Evolutionary conservation across 192 early-diverging fungal genomes (phyloP).

Genomic region (Podila epigama): DNA sequence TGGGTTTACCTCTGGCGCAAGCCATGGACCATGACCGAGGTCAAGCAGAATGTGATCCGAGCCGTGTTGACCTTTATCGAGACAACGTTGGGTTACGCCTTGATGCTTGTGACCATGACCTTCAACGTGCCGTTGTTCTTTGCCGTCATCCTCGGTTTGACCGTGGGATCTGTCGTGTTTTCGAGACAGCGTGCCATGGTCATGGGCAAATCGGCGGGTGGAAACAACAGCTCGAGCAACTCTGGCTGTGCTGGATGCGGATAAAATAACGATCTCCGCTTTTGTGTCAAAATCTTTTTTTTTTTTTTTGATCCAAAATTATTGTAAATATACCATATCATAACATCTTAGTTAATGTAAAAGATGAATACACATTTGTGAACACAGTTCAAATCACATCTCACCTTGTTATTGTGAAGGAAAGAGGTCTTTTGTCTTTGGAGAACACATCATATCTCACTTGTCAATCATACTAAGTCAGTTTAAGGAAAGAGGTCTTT

Average conservation of each 20-base stretch:
- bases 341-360: too few relatives aligned
- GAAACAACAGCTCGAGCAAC: constrained; percentile 2
- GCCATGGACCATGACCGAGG: constrained; percentile 25
- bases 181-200: constrained; percentile 29
- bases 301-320: constrained; percentile 3
- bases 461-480: too few relatives aligned
- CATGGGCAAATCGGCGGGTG: constrained; percentile 1
- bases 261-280: too few relatives aligned
- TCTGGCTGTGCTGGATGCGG: constrained; percentile 50
- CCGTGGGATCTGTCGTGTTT: constrained; percentile 57
- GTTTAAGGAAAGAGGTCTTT: too few relatives aligned
- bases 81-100: constrained; percentile 53
- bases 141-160: constrained; percentile 60
- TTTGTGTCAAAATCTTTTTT: not conserved
- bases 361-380: too few relatives aligned
- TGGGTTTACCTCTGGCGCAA: constrained; percentile 37
- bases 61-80: constrained; percentile 52
- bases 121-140: constrained; percentile 70
- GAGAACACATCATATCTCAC: too few relatives aligned
- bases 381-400: too few relatives aligned
- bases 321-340: not conserved
- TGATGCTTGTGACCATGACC: constrained; percentile 73
- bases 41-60: constrained; percentile 34
- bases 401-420: too few relatives aligned
- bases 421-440: too few relatives aligned